Evolutionary conservation across 495 filamentous ascomycete genomes (phyloP), one percentile per base, ranked within the genome.

Genomic region (Hypoxylon trugodes): DNA sequence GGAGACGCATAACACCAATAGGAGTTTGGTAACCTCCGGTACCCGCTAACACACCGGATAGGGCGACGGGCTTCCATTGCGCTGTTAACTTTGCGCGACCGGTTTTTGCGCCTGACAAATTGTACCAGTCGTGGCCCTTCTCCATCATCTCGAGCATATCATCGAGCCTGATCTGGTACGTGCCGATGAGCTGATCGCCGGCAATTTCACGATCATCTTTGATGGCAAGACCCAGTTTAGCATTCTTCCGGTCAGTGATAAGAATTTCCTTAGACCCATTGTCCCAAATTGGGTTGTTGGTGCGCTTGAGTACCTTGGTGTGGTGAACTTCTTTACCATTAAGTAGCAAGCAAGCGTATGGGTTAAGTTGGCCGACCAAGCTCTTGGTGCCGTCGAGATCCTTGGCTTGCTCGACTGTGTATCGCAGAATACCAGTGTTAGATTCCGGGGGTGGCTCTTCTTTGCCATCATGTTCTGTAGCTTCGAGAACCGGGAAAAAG

Each of bases 101-200:
- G 15, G 85, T 87, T 74, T 92, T 93, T 35, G 83, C 87, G 2
- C 90, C 90, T 55, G 88, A 82, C 21, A 99, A 84, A 50, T 93
- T 90, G 80, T 93, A 98, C 95, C 95, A 99, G 61, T 97, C 91
- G 60, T 95, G 89, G 21, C 95, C 95, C 75, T 96, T 96, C 49
- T 86, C 86, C 87, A 92, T 93, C 76, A 93, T 81, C 54, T 94
- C 90, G 12, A 97, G 75, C 87, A 99, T 90, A 63, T 97, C 93
- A 50, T 96, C 89, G 24, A 98, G 78, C 78, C 91, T 94, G 73
- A 99, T 95, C 69, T 97, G 93, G 72, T 96, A 96, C 13, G 86
- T 90, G 42, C 96, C 95, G 24, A 99, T 71, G 28, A 93, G 82
- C 26, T 90, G 92, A 71, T 99, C 92, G n/a, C 86, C 78, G 18